These are phyloP conservation scores for Paxillus rubicundulus DNA, from an alignment of 768 basidiomycete species.

Conservation along the genomic window DNA sequence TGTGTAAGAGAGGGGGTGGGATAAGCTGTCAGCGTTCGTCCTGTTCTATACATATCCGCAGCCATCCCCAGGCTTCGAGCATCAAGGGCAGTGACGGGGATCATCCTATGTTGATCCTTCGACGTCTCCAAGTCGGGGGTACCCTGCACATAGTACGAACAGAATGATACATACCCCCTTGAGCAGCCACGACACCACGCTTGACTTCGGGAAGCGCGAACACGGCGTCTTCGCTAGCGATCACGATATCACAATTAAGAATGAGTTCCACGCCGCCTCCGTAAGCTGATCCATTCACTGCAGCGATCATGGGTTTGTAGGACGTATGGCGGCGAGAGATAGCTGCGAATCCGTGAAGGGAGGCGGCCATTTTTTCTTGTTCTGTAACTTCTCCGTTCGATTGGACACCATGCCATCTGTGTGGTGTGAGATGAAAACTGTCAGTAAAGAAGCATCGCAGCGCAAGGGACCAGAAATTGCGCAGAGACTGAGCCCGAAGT, in stretches of 20 bases:
- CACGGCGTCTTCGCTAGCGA: constrained; percentile 62
- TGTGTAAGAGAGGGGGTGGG: constrained; percentile 21
- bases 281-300: constrained; percentile 71
- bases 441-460: background rate
- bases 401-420: constrained; percentile 61
- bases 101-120: background rate
- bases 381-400: constrained; percentile 43
- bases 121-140: background rate
- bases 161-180: constrained; percentile 53
- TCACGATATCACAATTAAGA: constrained; percentile 74
- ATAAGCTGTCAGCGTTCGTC: constrained; percentile 11
- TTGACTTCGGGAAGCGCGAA: constrained; percentile 80
- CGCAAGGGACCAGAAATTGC: background rate
- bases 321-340: constrained; percentile 63
- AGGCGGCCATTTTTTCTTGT: constrained; percentile 38
- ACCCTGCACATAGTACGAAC: background rate
- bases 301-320: constrained; percentile 75
- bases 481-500: background rate
- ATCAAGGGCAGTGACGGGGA: background rate
- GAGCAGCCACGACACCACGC: constrained; percentile 68
- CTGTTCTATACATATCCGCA: constrained; percentile 7
- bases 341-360: constrained; percentile 65
- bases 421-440: background rate
- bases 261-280: constrained; percentile 68
- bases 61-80: background rate